These are phyloP conservation scores for Zygosaccharomyces pseudobailii DNA, from an alignment of 1,139 yeast species.

Conservation along the genomic window DNA sequence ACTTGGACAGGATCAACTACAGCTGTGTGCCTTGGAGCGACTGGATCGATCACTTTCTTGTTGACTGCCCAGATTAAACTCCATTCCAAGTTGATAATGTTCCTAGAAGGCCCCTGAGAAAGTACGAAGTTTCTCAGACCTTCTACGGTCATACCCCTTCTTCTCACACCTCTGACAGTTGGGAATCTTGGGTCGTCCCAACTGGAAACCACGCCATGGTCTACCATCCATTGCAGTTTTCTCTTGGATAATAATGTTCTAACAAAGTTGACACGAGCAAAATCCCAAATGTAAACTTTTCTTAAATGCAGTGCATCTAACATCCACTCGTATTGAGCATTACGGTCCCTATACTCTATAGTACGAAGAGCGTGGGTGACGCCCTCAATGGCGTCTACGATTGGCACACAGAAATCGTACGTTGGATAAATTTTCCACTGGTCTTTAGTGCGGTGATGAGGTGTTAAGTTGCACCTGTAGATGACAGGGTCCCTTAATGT, in stretches of 20 bases:
- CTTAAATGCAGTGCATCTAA: conserved; percentile 72
- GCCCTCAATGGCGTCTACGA: conserved; percentile 91
- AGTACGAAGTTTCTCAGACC: conserved; percentile 89
- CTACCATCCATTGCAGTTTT: conserved; percentile 97
- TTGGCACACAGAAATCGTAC: conserved; percentile 96
- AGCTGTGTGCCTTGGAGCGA: conserved; percentile 93
- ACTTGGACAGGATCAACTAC: conserved; percentile 65
- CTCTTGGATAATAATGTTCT: conserved; percentile 93
- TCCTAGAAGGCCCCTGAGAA: conserved; percentile 95
- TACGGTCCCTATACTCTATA: conserved; percentile 95
- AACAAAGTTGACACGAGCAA: conserved; percentile 91
- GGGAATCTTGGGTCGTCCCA: conserved; percentile 99
- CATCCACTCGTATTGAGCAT: conserved; percentile 97
- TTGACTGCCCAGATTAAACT: conserved; percentile 93
- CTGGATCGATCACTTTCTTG: conserved; percentile 93
- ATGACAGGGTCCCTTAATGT: conserved; percentile 95
- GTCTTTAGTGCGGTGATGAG: conserved; percentile 93
- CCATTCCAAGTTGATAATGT: conserved; percentile 96
- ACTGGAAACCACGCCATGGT: conserved; percentile 73
- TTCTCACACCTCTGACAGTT: conserved; percentile 95
- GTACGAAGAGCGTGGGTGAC: conserved; percentile 97
- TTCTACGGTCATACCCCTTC: conserved; percentile 99
- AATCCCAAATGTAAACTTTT: conserved; percentile 95
- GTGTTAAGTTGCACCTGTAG: conserved; percentile 92
- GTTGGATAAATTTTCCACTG: conserved; percentile 95